Base-by-base conservation (phyloP, 441 rosid species). In the Aquilaria agallochum region DNA sequence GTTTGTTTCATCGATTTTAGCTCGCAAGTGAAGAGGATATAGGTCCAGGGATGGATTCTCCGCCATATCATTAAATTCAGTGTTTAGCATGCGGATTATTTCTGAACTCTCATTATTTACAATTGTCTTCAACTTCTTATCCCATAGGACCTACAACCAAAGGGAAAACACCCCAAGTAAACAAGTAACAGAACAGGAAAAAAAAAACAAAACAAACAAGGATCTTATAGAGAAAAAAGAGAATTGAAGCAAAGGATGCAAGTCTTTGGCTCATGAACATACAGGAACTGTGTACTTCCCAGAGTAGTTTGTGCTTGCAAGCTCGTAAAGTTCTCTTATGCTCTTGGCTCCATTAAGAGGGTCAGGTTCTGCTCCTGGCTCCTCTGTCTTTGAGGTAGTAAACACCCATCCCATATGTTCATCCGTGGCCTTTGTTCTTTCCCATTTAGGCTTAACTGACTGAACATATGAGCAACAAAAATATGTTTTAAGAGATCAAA, bases 391-490 rank as follows among this genome's bases (percentile, higher is more conserved):
- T 11, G 86, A 74, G 56, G 75, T 66, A 5, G 95, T 86, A 59
- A 93, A 93, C 53, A 93, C 79, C 97, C 98, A 93, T 64, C 98
- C 97, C 83, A 80, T 85, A 71, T 93, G 97, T 58, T 88, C 96
- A 73, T 90, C 98, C 2, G 56, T 78, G 45, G 83, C 91, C 69
- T 87, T 90, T 15, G 98, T 93, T 80, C 81, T 85, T 70, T 74
- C 92, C 98, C 98, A 93, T 59, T 77, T 81, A 31, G 97, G 90
- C 60, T 90, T 82, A 45, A 85, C 91, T 3, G 96, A 85, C 97
- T 90, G 68, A 68, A 48, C 31, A 53, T 66, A 74, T 15, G 34
- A 68, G 55, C 62, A 56, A 11, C 53, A 44, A 52, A 61, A 7
- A 55, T 60, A 32, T 60, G 34, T 0, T n/a, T 31, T 58, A 1